Evolutionary conservation across 2,329 filamentous ascomycete species (phyloP).

Genomic region (Paecilomyces fulvus): DNA sequence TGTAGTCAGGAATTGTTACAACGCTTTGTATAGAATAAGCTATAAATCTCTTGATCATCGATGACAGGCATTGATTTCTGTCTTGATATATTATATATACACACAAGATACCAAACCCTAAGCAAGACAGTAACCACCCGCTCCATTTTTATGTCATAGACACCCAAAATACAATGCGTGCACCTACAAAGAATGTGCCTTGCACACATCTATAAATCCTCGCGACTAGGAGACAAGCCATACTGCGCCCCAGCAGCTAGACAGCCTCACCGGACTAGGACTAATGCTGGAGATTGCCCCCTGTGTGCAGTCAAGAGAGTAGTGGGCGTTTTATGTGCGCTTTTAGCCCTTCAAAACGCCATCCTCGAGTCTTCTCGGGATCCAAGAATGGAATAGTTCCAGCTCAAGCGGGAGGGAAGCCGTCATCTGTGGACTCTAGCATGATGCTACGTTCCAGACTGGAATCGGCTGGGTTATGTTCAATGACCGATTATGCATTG

Average conservation of each 20-base stretch:
- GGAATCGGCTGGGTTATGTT: not conserved
- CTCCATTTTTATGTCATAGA: not conserved
- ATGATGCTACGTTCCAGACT: not conserved
- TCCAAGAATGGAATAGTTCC: not conserved
- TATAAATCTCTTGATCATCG: not conserved
- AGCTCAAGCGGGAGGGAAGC: not conserved
- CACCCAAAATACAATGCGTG: not conserved
- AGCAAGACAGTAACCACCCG: not conserved
- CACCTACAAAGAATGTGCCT: not conserved
- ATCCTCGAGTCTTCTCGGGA: not conserved
- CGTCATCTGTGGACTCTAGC: not conserved
- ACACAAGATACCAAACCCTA: not conserved
- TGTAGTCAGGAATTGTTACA: not conserved
- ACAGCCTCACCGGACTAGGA: not conserved
- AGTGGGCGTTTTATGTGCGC: not conserved
- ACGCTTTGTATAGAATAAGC: not conserved
- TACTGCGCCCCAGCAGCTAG: not conserved
- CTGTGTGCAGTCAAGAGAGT: not conserved
- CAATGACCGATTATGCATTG: not conserved
- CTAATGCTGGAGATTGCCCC: not conserved
- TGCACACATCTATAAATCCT: not conserved
- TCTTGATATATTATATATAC: not conserved
- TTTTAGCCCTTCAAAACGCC: not conserved
- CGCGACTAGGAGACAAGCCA: not conserved
- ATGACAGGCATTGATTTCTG: not conserved